Evolutionary conservation across 805 yeast species (phyloP), one percentile per base, ranked within the genome.

Genomic region (Candida orba): DNA sequence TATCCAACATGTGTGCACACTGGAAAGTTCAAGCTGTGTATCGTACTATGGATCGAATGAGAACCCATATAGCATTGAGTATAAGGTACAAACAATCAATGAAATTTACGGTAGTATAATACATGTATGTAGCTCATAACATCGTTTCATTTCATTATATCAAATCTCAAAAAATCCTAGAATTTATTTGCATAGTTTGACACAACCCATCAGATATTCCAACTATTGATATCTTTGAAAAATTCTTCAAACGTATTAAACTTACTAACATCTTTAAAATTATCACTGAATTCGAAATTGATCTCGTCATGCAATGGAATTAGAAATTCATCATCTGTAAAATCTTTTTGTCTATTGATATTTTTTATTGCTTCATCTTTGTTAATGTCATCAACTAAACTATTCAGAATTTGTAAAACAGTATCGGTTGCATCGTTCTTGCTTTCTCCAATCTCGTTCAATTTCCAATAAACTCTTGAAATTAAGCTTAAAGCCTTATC

Each of bases 361-460:
- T 50, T 52, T 47, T 54, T 27, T 14, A 27, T 18, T 10, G 10
- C 20, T 9, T 20, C 36, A 34, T 34, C 15, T 12, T 34, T 52
- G 43, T 33, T 29, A 31, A 37, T 38, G 36, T 50, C 53, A 47
- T 54, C 54, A 8, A 76, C 75, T 24, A 78, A 58, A 24, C 72
- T 67, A 50, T 71, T 71, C 39, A 78, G 71, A 39, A 78, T 73
- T 41, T 69, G 69, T 3, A 81, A 81, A 33, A 78, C 78, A 6
- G 79, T 75, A 44, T 74, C 79, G 0, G 81, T 76, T 3, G 79
- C 79, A 53, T 77, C 82, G 49, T 75, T 76, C 52, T 68, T 67
- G 44, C 69, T 69, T 45, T 75, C 79, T 2, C 82, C 82, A 47
- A 75, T 71, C 25, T 75, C 69, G 46, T 73, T 76, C 47, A 78